phyloP scores from a whole-genome alignment of 345 rosid species.

The Cardamine occulta region DNA sequence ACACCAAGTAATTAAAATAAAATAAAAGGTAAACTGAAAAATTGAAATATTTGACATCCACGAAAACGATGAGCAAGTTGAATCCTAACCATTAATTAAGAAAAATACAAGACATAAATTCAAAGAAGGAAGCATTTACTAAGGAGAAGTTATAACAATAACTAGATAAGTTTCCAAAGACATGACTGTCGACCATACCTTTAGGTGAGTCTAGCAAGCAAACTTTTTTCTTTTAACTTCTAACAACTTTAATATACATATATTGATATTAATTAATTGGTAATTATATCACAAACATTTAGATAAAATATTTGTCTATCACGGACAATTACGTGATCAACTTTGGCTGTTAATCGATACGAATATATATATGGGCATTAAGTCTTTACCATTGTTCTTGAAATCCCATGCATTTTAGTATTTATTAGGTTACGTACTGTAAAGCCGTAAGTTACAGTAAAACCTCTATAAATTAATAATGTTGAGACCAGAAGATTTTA shows the following conservation, averaged over 20 bases:
- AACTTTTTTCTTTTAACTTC: constrained; percentile 24
- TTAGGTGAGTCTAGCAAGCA: constrained; percentile 38
- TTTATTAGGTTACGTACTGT: no score
- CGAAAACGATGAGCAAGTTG: constrained; percentile 28
- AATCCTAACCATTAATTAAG: constrained; percentile 18
- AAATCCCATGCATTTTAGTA: no score
- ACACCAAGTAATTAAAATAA: no score
- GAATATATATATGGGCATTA: no score
- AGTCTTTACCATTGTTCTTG: no score
- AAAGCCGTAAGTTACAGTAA: no score
- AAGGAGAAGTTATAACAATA: constrained; percentile 24
- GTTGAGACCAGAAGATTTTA: no score
- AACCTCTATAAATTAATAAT: no score
- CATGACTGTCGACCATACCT: constrained; percentile 34
- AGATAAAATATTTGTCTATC: neutral
- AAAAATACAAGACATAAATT: constrained; percentile 23
- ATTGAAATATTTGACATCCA: no score
- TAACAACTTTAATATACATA: neutral
- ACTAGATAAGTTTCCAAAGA: constrained; percentile 32
- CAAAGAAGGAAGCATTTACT: constrained; percentile 36
- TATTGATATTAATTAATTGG: neutral
- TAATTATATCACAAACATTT: neutral
- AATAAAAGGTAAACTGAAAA: no score
- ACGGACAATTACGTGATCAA: neutral
- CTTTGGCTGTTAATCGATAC: no score